phyloP scores from a whole-genome alignment of 495 filamentous ascomycete species.

The Aspergillus olivimuriae region DNA sequence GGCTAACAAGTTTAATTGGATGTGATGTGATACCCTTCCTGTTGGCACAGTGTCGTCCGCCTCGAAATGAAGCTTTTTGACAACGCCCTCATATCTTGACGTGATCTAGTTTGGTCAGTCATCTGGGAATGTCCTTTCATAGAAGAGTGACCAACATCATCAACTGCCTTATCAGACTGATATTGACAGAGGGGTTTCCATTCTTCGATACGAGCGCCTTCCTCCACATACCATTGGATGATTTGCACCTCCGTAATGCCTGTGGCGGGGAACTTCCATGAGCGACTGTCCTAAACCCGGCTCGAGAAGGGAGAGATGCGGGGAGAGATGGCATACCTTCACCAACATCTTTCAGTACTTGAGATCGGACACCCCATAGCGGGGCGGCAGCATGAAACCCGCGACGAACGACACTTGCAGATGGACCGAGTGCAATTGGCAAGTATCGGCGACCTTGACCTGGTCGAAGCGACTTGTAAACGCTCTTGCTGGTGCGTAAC shows the following conservation, averaged over 20 bases:
- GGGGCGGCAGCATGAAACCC: constrained; percentile 56
- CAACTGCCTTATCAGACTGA: constrained; percentile 96
- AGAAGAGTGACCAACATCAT: constrained; percentile 53
- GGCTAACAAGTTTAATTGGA: not conserved
- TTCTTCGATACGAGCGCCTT: constrained; percentile 91
- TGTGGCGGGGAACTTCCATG: constrained; percentile 24
- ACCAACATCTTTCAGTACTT: constrained; percentile 90
- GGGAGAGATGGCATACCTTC: constrained; percentile 60
- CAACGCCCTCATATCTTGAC: constrained; percentile 86
- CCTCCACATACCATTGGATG: constrained; percentile 99
- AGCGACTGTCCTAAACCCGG: not conserved
- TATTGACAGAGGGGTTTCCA: constrained; percentile 98
- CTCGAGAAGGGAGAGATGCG: too few species aligned
- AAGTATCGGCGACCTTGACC: constrained; percentile 23
- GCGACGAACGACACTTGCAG: constrained; percentile 22
- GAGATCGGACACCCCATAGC: constrained; percentile 67
- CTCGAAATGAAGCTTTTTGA: constrained; percentile 94
- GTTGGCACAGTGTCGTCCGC: constrained; percentile 94
- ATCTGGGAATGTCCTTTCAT: not conserved
- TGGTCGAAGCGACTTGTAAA: constrained; percentile 22
- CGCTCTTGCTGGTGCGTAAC: constrained; percentile 22
- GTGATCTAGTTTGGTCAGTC: constrained; percentile 58
- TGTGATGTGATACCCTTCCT: constrained; percentile 49
- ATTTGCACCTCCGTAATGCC: constrained; percentile 97
- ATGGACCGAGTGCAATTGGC: constrained; percentile 20